Conservation (phyloP, 208 protist species). For the Balamuthia mandrillaris region DNA sequence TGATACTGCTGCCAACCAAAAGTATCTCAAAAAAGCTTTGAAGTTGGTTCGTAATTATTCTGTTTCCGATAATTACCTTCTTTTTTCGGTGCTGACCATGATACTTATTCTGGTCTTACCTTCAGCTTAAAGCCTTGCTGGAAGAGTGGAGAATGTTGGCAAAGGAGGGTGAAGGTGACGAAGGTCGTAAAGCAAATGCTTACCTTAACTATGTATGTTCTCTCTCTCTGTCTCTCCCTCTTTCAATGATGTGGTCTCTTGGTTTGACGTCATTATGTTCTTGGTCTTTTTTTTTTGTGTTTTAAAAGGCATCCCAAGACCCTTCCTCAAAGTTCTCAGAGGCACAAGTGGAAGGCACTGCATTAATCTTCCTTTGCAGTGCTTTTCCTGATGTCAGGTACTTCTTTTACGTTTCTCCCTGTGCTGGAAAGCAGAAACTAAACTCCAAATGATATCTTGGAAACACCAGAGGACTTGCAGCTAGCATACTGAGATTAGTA, state of each 20-base stretch:
- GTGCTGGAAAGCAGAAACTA: too few relatives aligned
- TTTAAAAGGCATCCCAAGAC: too few relatives aligned
- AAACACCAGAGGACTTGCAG: too few relatives aligned
- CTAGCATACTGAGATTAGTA: too few relatives aligned
- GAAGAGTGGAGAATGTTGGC: too few relatives aligned
- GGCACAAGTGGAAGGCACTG: constrained; percentile 22
- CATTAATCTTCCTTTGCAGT: not conserved
- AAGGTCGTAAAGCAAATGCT: not conserved
- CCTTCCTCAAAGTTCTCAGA: too few relatives aligned
- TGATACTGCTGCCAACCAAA: constrained; percentile 5
- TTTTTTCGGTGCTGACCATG: not conserved
- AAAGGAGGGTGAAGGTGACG: not conserved
- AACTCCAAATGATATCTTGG: too few relatives aligned
- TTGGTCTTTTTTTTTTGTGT: too few relatives aligned
- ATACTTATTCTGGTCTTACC: too few relatives aligned
- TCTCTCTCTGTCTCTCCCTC: not conserved
- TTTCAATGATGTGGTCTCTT: not conserved
- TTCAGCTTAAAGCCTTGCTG: too few relatives aligned
- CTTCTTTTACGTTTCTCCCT: too few relatives aligned
- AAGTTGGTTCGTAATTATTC: too few relatives aligned
- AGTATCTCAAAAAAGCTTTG: constrained; percentile 2
- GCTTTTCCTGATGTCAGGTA: not conserved
- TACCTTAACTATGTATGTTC: not conserved
- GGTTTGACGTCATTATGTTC: not conserved
- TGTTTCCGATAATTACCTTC: not conserved